These are phyloP conservation scores for Phytophthora parvispora DNA, from an alignment of 352 stramenopile species.

Conservation along the genomic window DNA sequence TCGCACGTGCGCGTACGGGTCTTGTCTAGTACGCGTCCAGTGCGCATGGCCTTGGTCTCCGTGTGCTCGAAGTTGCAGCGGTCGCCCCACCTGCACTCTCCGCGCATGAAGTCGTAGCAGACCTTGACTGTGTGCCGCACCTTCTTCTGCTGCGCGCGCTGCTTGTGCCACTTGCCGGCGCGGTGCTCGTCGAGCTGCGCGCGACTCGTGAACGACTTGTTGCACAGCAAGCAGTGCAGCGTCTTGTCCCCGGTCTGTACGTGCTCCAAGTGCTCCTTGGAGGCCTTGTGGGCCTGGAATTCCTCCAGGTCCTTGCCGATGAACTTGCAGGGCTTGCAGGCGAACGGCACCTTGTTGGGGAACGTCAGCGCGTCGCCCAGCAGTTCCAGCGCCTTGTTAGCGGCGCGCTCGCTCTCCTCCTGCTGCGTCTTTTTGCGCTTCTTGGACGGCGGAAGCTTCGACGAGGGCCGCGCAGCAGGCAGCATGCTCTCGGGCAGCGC, in stretches of 20 bases:
- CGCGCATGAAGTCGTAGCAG: slow-evolving; percentile 89
- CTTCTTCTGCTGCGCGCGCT: slow-evolving; percentile 76
- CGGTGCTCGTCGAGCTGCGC: slow-evolving; percentile 82
- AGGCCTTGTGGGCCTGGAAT: slow-evolving; percentile 67
- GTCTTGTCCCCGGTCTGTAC: slow-evolving; percentile 39
- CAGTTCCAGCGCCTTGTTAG: slow-evolving; percentile 36
- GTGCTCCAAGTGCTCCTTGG: slow-evolving; percentile 53
- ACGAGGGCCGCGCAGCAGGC: slow-evolving; percentile 45
- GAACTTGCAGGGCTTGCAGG: slow-evolving; percentile 84
- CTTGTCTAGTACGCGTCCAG: slow-evolving; percentile 56
- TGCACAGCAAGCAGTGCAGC: slow-evolving; percentile 70
- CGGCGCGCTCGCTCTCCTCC: slow-evolving; percentile 36
- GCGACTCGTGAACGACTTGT: slow-evolving; percentile 85
- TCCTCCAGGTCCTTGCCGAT: slow-evolving; percentile 77
- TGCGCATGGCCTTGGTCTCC: slow-evolving; percentile 74
- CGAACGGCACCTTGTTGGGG: slow-evolving; percentile 85
- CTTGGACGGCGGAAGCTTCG: slow-evolving; percentile 24
- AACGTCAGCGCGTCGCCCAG: slow-evolving; percentile 63
- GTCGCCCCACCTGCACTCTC: slow-evolving; percentile 74
- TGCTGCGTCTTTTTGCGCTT: slow-evolving; percentile 54
- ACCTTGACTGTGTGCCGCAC: slow-evolving; percentile 73
- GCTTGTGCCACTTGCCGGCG: slow-evolving; percentile 86
- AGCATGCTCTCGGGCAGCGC: slow-evolving; percentile 67
- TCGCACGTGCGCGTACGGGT: slow-evolving; percentile 67
- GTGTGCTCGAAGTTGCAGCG: slow-evolving; percentile 80